phyloP scores from a whole-genome alignment of 192 early-diverging fungal species.

The Dimargaris verticillata region DNA sequence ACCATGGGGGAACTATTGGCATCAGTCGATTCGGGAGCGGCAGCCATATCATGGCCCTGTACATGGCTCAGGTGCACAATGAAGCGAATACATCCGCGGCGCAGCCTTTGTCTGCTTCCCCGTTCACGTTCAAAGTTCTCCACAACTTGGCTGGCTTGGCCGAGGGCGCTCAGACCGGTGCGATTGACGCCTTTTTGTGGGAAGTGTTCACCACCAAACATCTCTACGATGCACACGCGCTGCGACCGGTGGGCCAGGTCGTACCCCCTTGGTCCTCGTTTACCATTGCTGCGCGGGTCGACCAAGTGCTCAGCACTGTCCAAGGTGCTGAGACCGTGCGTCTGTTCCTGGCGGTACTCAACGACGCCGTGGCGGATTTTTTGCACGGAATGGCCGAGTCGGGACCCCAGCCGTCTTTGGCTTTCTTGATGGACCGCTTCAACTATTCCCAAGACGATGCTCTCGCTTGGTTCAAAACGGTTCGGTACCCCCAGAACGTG shows the following conservation, averaged over 20 bases:
- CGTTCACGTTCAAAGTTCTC: slow-evolving; percentile 51
- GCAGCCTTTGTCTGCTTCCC: background rate
- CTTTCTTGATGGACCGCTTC: slow-evolving; percentile 11
- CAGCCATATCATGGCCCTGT: slow-evolving; percentile 58
- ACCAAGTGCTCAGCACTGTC: background rate
- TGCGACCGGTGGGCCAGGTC: slow-evolving; percentile 56
- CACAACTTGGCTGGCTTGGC: slow-evolving; percentile 59
- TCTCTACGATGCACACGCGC: slow-evolving; percentile 48
- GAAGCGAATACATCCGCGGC: background rate
- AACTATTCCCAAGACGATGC: slow-evolving; percentile 5
- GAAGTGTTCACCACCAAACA: slow-evolving; percentile 84
- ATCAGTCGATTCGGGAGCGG: slow-evolving; percentile 64
- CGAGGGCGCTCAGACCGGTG: slow-evolving; percentile 40
- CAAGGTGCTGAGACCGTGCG: background rate
- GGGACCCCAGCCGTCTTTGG: background rate
- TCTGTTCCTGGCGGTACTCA: slow-evolving; percentile 8
- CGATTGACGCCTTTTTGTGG: slow-evolving; percentile 74
- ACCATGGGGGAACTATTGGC: slow-evolving; percentile 23
- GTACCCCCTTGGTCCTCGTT: slow-evolving; percentile 86
- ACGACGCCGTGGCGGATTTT: slow-evolving; percentile 8
- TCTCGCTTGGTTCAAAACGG: slow-evolving; percentile 9
- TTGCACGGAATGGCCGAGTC: slow-evolving; percentile 6
- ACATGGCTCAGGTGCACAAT: slow-evolving; percentile 43
- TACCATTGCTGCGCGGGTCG: slow-evolving; percentile 33
- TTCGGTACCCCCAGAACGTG: slow-evolving; percentile 7